Evolutionary conservation across 495 filamentous ascomycete genomes (phyloP), one percentile per base, ranked within the genome.

Genomic region (Physcia stellaris): DNA sequence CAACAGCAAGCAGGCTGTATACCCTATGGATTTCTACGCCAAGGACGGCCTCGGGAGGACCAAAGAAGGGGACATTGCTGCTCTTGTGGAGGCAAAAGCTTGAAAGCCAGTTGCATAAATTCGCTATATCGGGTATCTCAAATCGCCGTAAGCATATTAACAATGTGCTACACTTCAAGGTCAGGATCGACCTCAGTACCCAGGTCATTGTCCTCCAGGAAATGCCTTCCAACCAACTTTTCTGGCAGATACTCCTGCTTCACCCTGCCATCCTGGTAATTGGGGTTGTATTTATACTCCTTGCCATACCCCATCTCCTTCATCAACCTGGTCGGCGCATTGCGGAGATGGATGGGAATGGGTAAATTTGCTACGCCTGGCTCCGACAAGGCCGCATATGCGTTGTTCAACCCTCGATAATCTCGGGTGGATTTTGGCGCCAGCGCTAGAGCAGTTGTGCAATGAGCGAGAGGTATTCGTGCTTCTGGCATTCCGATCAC

Each of bases 21-120:
- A 98, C 58, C 85, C 84, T 4, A 98, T 98, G 90, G 87, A 96
- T 59, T 98, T 90, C 46, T 98, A 98, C 65, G 84, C 77, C 0
- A 90, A 81, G 56, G 85, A 94, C 10, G 90, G 90, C 0, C 57
- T 98, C 24, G 90, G 90, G 11, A 73, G 92, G 52, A 84, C 80
- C 18, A 83, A 61, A 55, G 67, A 67, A 28, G 57, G 22, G 3
- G 37, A 42, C 13, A 18, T 43, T 20, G 19, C 42, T 11, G n/a
- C 26, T 16, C 19, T 45, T 16, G 27, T 43, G 7, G 17, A 32
- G 7, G 39, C 46, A 4, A 46, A 49, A n/a, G 46, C 16, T n/a
- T 52, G 33, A 41, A n/a, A n/a, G 4, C 9, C 4, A n/a, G n/a
- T n/a, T n/a, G n/a, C n/a, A n/a, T n/a, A n/a, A n/a, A n/a, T n/a